Evolutionary conservation across 345 rosid species (phyloP), one percentile per base, ranked within the genome.

Genomic region (Salix purpurea): DNA sequence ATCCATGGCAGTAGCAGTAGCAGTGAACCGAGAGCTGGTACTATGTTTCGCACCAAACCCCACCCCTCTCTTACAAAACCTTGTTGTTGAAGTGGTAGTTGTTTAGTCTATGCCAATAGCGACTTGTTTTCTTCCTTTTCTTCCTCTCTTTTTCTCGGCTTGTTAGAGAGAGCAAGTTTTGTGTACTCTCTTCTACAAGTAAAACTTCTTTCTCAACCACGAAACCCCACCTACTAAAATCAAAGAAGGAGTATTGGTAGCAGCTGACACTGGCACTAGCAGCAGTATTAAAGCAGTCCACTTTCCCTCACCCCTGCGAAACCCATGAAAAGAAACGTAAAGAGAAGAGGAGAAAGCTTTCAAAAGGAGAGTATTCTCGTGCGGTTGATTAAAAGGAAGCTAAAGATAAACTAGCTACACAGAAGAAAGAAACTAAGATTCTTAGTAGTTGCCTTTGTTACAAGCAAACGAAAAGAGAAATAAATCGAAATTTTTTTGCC

Each of bases 151-250:
- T 28, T 40, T 62, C 58, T 71, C 15, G 58, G 67, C 26, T 2
- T 69, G 80, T 46, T 78, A 72, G 69, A 66, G 26, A 7, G 26
- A 7, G 56, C 9, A 39, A 39, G 50, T 65, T 39, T 36, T 9
- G 21, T 19, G n/a, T 7, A 36, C 54, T 40, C 58, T 42, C 65
- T 56, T 69, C 76, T 77, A 73, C 80, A 84, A 81, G 88, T 70
- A 81, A 83, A 83, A 77, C 84, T 82, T 83, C 83, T 80, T 85
- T 86, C 89, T 86, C 89, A 84, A 83, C 88, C 85, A 82, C 86
- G 34, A 86, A 80, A 23, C 86, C 74, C 81, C 69, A 81, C 90
- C 89, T 70, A 87, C 86, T 73, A 77, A 82, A 83, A 70, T 61
- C 62, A 76, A 75, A 71, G 83, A 56, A 70, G 70, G 79, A 73